A percentile compares a stretch with the other conserved stretches of the same genome.
phyloP scores from a whole-genome alignment of 148 eudicot genomes.

The Nepenthes mirabilis region DNA sequence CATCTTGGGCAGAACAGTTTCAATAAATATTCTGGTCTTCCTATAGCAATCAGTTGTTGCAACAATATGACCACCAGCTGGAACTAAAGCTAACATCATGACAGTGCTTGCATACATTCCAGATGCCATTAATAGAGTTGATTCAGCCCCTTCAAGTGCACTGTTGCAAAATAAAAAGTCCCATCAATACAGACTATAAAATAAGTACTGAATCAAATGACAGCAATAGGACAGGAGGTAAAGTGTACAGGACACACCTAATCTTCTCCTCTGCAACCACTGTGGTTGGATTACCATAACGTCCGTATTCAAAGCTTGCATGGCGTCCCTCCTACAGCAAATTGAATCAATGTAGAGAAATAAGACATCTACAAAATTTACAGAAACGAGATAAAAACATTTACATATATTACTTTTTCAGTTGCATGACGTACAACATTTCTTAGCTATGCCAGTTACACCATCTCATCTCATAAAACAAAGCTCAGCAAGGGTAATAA shows the following conservation, averaged over 20 bases:
- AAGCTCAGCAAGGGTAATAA: too few relatives aligned
- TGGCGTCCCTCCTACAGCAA: constrained; percentile 58
- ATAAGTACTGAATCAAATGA: not conserved
- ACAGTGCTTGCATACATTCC: constrained; percentile 96
- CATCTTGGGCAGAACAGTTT: constrained; percentile 81
- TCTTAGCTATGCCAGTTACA: too few relatives aligned
- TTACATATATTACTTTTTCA: too few relatives aligned
- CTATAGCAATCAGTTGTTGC: constrained; percentile 91
- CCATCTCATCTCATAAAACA: too few relatives aligned
- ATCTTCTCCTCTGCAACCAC: constrained; percentile 65
- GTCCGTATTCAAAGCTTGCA: constrained; percentile 77
- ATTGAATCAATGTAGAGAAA: not conserved
- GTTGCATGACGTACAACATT: too few relatives aligned
- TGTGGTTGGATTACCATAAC: constrained; percentile 83
- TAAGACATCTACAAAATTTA: not conserved
- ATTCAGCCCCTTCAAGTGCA: constrained; percentile 98
- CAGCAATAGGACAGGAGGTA: not conserved
- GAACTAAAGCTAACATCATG: constrained; percentile 80
- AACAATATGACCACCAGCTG: constrained; percentile 89
- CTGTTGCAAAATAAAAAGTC: constrained; percentile 18
- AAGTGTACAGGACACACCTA: constrained; percentile 30
- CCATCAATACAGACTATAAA: not conserved
- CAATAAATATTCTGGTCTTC: constrained; percentile 77
- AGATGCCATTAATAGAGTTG: constrained; percentile 77
- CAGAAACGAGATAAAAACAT: not conserved